phyloP scores from a whole-genome alignment of 768 basidiomycete genomes.

The Lentinula boryana region DNA sequence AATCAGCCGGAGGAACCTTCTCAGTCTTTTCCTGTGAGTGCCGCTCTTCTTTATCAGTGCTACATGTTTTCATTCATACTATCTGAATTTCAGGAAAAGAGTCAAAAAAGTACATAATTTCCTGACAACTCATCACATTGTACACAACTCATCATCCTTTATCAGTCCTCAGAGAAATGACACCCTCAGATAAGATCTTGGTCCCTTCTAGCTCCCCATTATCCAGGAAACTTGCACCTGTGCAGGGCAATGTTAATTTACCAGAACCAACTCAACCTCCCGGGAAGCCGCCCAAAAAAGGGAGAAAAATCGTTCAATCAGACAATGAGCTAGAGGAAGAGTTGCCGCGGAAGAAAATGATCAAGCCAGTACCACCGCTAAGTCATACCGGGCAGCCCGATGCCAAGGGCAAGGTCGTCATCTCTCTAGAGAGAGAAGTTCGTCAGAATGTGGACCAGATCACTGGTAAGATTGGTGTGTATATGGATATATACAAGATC shows the following conservation, averaged over 20 bases:
- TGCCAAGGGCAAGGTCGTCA: neutral
- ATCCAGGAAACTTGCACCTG: neutral
- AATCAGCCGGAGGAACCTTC: neutral
- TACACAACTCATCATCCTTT: neutral
- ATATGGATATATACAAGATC: neutral
- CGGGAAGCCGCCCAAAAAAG: neutral
- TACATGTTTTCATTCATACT: no score
- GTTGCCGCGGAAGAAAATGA: neutral
- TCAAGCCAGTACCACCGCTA: neutral
- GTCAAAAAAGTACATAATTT: neutral
- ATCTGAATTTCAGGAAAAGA: neutral
- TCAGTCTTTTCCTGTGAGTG: constrained; percentile 1
- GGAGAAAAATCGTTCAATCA: constrained; percentile 4
- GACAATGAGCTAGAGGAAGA: constrained; percentile 6
- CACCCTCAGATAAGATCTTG: neutral
- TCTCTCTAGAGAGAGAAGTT: no score
- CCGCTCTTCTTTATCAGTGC: neutral
- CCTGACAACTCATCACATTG: neutral
- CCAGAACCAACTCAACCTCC: neutral
- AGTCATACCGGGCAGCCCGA: neutral
- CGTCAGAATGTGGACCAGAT: neutral
- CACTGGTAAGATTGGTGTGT: neutral
- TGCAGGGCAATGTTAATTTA: neutral
- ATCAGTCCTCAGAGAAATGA: neutral
- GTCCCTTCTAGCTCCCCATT: neutral